phyloP scores from a whole-genome alignment of 202 grass and related monocot species.

The Setaria viridis region DNA sequence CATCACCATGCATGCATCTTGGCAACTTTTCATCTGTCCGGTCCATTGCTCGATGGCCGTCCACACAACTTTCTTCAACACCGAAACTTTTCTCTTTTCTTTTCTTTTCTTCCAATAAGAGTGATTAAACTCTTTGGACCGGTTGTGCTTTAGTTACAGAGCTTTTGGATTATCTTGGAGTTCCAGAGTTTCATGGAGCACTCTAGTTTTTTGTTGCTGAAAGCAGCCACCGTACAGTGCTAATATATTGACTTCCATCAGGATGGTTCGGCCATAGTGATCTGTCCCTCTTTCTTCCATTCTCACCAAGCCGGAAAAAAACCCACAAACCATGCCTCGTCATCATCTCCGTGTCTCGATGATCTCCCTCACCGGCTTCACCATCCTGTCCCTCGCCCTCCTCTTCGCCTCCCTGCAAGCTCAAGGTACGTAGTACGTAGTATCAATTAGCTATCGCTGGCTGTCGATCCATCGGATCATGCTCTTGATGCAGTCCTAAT shows the following conservation, averaged over 20 bases:
- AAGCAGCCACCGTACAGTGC: not conserved
- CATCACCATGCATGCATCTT: too few species aligned
- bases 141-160: too few species aligned
- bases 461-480: not conserved
- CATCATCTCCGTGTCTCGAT: not conserved
- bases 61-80: too few species aligned
- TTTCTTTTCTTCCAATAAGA: too few species aligned
- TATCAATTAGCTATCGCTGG: not conserved
- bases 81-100: too few species aligned
- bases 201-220: not conserved
- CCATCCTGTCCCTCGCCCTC: not conserved
- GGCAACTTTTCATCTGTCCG: too few species aligned
- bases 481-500: not conserved
- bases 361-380: not conserved
- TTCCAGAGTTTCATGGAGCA: not conserved
- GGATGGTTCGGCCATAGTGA: not conserved
- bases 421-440: constrained; percentile 9
- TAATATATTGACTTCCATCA: not conserved
- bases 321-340: constrained; percentile 12
- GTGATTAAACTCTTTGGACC: too few species aligned
- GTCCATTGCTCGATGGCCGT: too few species aligned
- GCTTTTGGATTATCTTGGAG: not conserved
- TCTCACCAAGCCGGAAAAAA: not conserved
- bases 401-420: constrained; percentile 21
- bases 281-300: not conserved